phyloP scores from a whole-genome alignment of 2,329 filamentous ascomycete species.

The Macrophomina phaseolina region DNA sequence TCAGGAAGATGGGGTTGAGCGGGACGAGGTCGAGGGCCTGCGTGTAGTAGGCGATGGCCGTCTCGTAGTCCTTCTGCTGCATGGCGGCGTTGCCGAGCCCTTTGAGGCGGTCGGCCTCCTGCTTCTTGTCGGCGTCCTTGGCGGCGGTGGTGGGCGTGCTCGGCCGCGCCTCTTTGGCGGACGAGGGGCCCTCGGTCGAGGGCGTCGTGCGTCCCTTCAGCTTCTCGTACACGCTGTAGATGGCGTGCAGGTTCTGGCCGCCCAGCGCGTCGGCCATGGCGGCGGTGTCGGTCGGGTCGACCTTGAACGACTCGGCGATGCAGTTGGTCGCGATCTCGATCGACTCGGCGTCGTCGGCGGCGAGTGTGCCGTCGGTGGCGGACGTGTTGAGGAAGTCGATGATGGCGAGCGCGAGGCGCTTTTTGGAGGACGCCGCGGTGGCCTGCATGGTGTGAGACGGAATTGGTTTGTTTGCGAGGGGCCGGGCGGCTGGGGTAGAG shows the following conservation, averaged over 20 bases:
- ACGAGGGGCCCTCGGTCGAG: conserved; percentile 51
- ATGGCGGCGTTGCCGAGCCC: conserved; percentile 92
- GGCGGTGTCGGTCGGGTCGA: conserved; percentile 78
- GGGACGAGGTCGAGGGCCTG: conserved; percentile 82
- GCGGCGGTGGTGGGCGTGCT: conserved; percentile 47
- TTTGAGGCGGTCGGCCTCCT: conserved; percentile 88
- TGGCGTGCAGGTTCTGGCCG: conserved; percentile 83
- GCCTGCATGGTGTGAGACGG: conserved; percentile 37
- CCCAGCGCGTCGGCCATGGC: conserved; percentile 80
- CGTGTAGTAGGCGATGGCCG: conserved; percentile 86
- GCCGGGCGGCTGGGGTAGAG: too few species aligned
- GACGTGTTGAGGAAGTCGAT: conserved; percentile 92
- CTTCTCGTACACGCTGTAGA: conserved; percentile 97
- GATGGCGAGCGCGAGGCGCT: conserved; percentile 95
- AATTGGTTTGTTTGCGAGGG: not conserved
- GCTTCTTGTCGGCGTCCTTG: conserved; percentile 55
- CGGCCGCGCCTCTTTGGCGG: conserved; percentile 49
- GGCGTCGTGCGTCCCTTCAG: conserved; percentile 70
- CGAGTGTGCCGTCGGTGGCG: conserved; percentile 84
- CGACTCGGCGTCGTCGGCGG: conserved; percentile 86
- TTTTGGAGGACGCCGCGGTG: conserved; percentile 57
- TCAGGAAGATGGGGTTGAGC: conserved; percentile 93
- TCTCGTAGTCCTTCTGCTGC: conserved; percentile 86
- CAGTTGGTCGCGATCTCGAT: conserved; percentile 94
- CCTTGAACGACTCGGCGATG: conserved; percentile 93